phyloP scores from a whole-genome alignment of 345 rosid genomes.

The Syzygium jambos region DNA sequence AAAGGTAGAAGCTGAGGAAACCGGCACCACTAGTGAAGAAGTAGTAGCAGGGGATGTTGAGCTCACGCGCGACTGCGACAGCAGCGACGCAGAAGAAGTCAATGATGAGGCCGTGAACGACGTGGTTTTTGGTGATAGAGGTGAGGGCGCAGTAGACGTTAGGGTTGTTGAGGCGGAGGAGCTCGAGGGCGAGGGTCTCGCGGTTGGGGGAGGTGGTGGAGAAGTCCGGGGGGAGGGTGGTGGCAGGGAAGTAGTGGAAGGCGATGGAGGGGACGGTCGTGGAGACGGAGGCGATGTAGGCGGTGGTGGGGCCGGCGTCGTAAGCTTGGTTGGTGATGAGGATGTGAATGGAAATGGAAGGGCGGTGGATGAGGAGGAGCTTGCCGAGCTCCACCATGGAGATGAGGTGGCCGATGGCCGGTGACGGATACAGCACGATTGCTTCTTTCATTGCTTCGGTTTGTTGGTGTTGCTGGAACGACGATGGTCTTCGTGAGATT shows the following conservation, averaged over 20 bases:
- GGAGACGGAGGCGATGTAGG: slow-evolving; percentile 28
- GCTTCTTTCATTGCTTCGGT: slow-evolving; percentile 19
- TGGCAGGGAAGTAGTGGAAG: slow-evolving; percentile 35
- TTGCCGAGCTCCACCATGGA: slow-evolving; percentile 73
- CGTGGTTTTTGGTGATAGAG: slow-evolving; percentile 14
- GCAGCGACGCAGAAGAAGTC: slow-evolving; percentile 41
- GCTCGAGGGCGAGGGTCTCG: slow-evolving; percentile 23
- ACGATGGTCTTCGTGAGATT: neutral
- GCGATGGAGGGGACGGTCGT: slow-evolving; percentile 26
- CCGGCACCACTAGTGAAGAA: slow-evolving; percentile 35
- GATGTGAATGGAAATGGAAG: slow-evolving; percentile 49
- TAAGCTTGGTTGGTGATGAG: slow-evolving; percentile 35
- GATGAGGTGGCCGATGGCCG: slow-evolving; percentile 56
- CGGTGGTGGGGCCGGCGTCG: slow-evolving; percentile 22
- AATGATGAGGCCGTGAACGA: slow-evolving; percentile 21
- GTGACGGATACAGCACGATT: slow-evolving; percentile 53
- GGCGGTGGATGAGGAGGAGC: slow-evolving; percentile 26
- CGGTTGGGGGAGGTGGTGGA: slow-evolving; percentile 10
- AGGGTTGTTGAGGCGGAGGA: slow-evolving; percentile 30
- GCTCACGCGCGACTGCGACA: slow-evolving; percentile 9
- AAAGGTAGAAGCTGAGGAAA: slow-evolving; percentile 14
- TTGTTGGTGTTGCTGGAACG: neutral
- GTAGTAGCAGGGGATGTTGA: slow-evolving; percentile 31
- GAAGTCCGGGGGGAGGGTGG: slow-evolving; percentile 15
- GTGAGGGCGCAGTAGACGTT: slow-evolving; percentile 26